Conservation (phyloP, 305 asterid species). For the Fraxinus sp. region DNA sequence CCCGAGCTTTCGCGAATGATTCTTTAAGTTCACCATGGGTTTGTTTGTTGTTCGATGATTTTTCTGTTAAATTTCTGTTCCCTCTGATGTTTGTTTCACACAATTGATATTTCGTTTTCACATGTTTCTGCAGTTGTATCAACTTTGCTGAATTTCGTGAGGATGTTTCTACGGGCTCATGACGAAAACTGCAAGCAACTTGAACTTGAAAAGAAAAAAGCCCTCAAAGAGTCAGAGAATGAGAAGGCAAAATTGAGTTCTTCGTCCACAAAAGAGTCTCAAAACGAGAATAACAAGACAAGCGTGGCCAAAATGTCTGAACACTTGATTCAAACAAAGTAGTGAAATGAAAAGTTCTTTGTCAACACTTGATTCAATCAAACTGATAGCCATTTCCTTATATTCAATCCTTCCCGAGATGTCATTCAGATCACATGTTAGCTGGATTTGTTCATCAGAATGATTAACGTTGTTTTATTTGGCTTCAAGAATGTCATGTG, state of each 20-base stretch:
- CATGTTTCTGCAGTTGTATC: conserved; percentile 61
- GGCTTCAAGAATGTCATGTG: conserved; percentile 4
- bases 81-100: neutral
- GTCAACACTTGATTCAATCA: neutral
- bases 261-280: conserved; percentile 28
- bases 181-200: conserved; percentile 74
- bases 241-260: conserved; percentile 33
- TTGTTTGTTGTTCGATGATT: neutral
- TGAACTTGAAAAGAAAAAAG: conserved; percentile 73
- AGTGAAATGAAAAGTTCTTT: neutral
- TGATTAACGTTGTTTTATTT: neutral
- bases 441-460: neutral
- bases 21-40: neutral
- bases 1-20: neutral
- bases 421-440: neutral
- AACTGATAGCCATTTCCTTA: neutral
- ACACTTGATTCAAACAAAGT: conserved; percentile 22
- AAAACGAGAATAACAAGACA: conserved; percentile 23
- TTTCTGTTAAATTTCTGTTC: neutral
- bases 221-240: conserved; percentile 55
- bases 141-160: conserved; percentile 68
- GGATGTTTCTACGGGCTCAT: conserved; percentile 62
- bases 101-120: conserved; percentile 6
- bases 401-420: neutral
- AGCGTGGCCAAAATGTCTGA: conserved; percentile 23